phyloP scores from a whole-genome alignment of 2,329 filamentous ascomycete species.

The Botryotinia globosa region DNA sequence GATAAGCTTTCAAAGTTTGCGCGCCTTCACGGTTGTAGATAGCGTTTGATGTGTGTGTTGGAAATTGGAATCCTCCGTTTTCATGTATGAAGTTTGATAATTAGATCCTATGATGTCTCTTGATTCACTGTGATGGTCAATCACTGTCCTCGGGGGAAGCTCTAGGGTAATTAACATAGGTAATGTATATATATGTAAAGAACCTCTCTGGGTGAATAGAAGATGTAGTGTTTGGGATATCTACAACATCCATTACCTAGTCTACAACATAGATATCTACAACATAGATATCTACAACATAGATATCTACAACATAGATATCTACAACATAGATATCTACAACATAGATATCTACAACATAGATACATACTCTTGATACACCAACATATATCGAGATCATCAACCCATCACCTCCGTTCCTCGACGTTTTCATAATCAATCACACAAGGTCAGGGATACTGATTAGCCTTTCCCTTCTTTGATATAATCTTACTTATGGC shows the following conservation, averaged over 20 bases:
- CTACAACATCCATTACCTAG: no score
- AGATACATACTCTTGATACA: neutral
- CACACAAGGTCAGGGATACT: neutral
- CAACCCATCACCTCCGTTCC: neutral
- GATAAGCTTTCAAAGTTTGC: constrained; percentile 12
- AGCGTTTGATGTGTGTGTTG: neutral
- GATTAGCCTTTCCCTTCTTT: neutral
- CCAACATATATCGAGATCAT: neutral
- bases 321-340: no score
- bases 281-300: neutral
- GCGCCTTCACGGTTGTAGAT: neutral
- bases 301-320: neutral
- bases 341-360: neutral
- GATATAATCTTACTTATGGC: neutral
- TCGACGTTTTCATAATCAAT: neutral
- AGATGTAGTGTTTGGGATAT: neutral
- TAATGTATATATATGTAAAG: neutral
- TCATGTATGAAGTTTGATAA: neutral
- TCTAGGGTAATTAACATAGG: neutral
- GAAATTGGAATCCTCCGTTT: neutral
- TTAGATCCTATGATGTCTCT: neutral
- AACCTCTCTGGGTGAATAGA: neutral
- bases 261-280: neutral
- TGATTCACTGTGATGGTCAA: neutral
- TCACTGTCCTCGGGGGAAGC: neutral